Conservation (phyloP, 2,329 filamentous ascomycete genomes). For the Boeremia exigua region DNA sequence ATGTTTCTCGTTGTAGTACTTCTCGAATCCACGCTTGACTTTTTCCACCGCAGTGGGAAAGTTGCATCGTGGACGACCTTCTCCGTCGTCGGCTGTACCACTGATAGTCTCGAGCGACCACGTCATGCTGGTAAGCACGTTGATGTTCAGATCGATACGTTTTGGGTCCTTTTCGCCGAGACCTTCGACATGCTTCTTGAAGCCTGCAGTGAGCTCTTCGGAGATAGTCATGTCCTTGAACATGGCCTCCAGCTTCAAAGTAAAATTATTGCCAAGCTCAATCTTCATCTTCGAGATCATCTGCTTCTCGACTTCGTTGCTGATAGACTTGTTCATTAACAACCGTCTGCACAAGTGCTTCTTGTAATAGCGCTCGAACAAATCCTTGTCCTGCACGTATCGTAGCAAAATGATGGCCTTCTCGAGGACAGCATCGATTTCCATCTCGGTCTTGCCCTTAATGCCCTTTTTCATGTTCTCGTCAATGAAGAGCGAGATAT, state of each 20-base stretch:
- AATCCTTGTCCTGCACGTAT: constrained; percentile 88
- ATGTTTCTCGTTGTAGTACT: constrained; percentile 86
- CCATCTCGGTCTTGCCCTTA: constrained; percentile 87
- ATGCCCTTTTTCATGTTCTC: constrained; percentile 94
- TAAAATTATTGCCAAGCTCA: constrained; percentile 93
- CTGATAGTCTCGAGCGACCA: constrained; percentile 92
- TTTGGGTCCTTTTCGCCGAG: constrained; percentile 63
- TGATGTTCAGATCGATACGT: constrained; percentile 80
- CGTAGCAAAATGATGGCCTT: constrained; percentile 88
- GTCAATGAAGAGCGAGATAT: constrained; percentile 94
- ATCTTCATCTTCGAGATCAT: constrained; percentile 98
- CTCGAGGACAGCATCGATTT: constrained; percentile 83
- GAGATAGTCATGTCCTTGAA: constrained; percentile 95
- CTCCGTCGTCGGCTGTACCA: constrained; percentile 60
- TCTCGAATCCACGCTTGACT: constrained; percentile 83
- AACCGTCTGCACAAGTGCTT: constrained; percentile 90
- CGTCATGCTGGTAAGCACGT: constrained; percentile 88
- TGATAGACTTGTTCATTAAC: constrained; percentile 86
- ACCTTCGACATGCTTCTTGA: constrained; percentile 71
- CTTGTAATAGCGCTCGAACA: constrained; percentile 98
- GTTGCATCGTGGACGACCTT: constrained; percentile 61
- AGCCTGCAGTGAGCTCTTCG: constrained; percentile 78
- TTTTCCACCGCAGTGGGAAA: constrained; percentile 77
- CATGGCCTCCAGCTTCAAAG: constrained; percentile 92
- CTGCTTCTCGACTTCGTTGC: constrained; percentile 89